Evolutionary conservation across 2,329 filamentous ascomycete species (phyloP), one percentile per base, ranked within the genome.

Genomic region (Davidsoniella australis): DNA sequence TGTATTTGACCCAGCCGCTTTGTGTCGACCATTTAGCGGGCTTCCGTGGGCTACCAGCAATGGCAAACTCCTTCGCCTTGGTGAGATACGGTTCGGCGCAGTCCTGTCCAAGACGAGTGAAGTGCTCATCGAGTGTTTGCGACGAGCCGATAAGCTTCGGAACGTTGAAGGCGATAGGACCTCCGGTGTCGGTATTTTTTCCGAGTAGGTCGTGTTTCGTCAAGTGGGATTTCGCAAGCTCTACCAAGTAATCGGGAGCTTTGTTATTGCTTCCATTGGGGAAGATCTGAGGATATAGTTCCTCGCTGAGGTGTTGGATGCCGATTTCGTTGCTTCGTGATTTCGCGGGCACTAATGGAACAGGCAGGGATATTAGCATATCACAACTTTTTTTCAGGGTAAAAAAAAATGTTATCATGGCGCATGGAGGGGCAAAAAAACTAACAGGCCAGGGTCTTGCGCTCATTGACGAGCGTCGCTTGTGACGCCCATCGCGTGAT

Each of bases 1-100:
- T 72, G 65, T 98, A 98, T 64, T 87, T 95, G 0, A 88, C 96
- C 91, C 91, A 98, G 1, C 91, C 93, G 60, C 85, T 93, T 56
- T 69, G 73, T 38, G 67, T 74, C 24, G 80, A 66, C 91, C 91
- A 98, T 70, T 79, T 75, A 38, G 74, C 67, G 33, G 78, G 78
- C 54, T 72, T 74, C 3, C 67, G 67, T 3, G 78, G 65, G 65
- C 82, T 62, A 65, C 76, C 62, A 60, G 71, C 70, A 54, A 67
- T 67, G 0, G 83, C 75, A 60, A 94, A 93, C 37, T 78, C 67
- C 60, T 85, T 91, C 1, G 89, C 84, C 54, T 78, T 67, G 5
- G 68, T 70, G 41, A 96, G 63, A 58, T 84, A 95, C 0, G 91
- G 89, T 57, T 95, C 85, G 4, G 87, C 85, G 41, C 82, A 80